A percentile compares a stretch with the other conserved stretches of the same genome.
Evolutionary conservation across 2,329 filamentous ascomycete species (phyloP).

Genomic region (Stachybotrys elegans): DNA sequence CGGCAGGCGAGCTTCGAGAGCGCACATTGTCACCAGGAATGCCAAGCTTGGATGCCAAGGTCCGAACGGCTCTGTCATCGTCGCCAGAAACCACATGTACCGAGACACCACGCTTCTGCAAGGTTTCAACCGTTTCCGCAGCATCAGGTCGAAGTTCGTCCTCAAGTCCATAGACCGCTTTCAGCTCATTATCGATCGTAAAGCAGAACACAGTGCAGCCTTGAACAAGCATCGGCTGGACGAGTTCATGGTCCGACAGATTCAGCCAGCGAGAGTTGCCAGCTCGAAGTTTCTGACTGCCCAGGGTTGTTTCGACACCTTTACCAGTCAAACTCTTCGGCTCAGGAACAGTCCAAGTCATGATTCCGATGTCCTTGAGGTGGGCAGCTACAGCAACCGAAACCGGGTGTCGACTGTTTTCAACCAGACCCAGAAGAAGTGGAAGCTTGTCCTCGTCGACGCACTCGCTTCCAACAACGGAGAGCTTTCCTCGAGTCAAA

Average conservation of each 20-base stretch:
- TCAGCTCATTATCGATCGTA: constrained; percentile 26
- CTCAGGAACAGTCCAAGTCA: constrained; percentile 17
- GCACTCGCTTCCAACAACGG: constrained; percentile 23
- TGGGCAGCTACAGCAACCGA: constrained; percentile 40
- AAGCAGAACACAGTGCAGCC: constrained; percentile 45
- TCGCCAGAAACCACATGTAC: constrained; percentile 50
- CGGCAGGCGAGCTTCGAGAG: constrained; percentile 37
- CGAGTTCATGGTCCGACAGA: constrained; percentile 21
- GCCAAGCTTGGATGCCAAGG: constrained; percentile 31
- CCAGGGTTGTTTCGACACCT: constrained; percentile 34
- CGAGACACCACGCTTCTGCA: constrained; percentile 32
- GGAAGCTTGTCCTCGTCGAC: constrained; percentile 5
- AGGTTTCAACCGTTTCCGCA: constrained; percentile 20
- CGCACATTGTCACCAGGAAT: constrained; percentile 33
- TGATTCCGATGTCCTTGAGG: constrained; percentile 22
- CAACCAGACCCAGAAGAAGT: constrained; percentile 26
- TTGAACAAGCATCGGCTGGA: constrained; percentile 27
- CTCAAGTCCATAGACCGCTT: constrained; percentile 40
- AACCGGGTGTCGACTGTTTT: constrained; percentile 46
- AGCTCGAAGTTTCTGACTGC: constrained; percentile 30
- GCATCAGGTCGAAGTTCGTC: constrained; percentile 42
- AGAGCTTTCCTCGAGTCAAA: constrained; percentile 55
- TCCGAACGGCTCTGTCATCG: constrained; percentile 41
- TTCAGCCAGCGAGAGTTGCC: constrained; percentile 47
- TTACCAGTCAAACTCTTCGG: constrained; percentile 36